Conservation (phyloP, 768 basidiomycete genomes). For the Pleurotus platypus region DNA sequence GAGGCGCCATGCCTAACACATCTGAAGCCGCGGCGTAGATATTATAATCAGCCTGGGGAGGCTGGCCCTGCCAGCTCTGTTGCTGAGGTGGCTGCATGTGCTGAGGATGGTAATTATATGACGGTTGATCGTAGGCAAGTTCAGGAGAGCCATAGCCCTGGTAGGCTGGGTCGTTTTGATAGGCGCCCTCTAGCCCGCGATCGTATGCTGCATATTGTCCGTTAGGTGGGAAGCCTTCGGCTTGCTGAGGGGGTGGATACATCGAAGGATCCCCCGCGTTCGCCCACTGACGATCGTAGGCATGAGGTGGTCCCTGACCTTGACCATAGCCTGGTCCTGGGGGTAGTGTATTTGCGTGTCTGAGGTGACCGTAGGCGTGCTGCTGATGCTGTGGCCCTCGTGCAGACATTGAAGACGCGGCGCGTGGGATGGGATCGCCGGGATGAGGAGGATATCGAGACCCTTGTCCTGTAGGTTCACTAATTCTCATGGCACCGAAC, state of each 20-base stretch:
- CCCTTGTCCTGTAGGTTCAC: slow-evolving; percentile 32
- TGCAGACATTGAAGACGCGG: slow-evolving; percentile 56
- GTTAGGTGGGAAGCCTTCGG: background rate
- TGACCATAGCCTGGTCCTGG: slow-evolving; percentile 18
- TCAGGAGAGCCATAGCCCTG: slow-evolving; percentile 16
- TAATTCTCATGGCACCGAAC: slow-evolving; percentile 53
- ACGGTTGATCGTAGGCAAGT: slow-evolving; percentile 12
- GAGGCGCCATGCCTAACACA: slow-evolving; percentile 75
- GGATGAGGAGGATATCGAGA: slow-evolving; percentile 17
- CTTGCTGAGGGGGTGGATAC: background rate
- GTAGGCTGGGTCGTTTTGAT: slow-evolving; percentile 14
- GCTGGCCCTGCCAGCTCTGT: slow-evolving; percentile 3
- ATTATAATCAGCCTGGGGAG: slow-evolving; percentile 44
- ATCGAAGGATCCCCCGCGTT: background rate
- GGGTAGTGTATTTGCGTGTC: slow-evolving; percentile 40
- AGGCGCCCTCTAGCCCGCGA: background rate
- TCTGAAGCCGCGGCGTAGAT: slow-evolving; percentile 77
- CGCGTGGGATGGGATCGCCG: slow-evolving; percentile 48
- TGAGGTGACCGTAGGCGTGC: slow-evolving; percentile 28
- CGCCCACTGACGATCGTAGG: slow-evolving; percentile 4
- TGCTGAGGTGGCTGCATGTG: slow-evolving; percentile 17
- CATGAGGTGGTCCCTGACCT: slow-evolving; percentile 1
- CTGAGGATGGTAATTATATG: slow-evolving; percentile 10
- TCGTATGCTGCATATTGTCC: background rate
- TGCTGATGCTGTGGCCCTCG: slow-evolving; percentile 25